Conservation (phyloP, 1,139 yeast genomes). For the Pichia inconspicua region DNA sequence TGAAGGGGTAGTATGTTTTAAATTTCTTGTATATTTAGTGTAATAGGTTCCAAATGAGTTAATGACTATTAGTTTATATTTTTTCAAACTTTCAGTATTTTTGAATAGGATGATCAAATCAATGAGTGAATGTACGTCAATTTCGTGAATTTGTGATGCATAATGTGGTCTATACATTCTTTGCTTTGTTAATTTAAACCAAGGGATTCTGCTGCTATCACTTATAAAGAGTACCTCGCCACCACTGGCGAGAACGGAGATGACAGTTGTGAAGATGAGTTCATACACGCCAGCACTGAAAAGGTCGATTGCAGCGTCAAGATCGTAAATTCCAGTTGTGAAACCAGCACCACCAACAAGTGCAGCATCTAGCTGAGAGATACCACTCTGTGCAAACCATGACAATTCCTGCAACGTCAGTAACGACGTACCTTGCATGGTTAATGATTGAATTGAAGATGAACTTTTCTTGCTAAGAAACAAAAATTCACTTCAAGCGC, state of each 20-base stretch:
- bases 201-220: slow-evolving; percentile 18
- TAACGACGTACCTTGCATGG: neutral
- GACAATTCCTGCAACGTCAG: neutral
- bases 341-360: slow-evolving; percentile 19
- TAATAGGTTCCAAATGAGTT: slow-evolving; percentile 23
- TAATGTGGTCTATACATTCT: slow-evolving; percentile 1
- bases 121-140: slow-evolving; percentile 13
- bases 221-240: slow-evolving; percentile 12
- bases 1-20: neutral
- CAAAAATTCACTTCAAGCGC: too few species aligned
- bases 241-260: slow-evolving; percentile 5
- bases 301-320: slow-evolving; percentile 20
- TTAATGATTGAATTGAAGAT: neutral
- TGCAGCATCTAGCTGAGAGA: slow-evolving; percentile 4
- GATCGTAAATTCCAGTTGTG: slow-evolving; percentile 20
- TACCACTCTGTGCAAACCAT: slow-evolving; percentile 1
- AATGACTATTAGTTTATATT: slow-evolving; percentile 18
- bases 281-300: slow-evolving; percentile 22
- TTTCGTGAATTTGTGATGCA: slow-evolving; percentile 9
- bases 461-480: too few species aligned
- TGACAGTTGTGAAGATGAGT: slow-evolving; percentile 16
- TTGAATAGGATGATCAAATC: slow-evolving; percentile 21
- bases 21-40: slow-evolving; percentile 2
- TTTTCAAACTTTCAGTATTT: neutral
- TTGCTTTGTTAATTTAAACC: slow-evolving; percentile 18